phyloP scores from a whole-genome alignment of 768 basidiomycete species.

The Suillus lakei region DNA sequence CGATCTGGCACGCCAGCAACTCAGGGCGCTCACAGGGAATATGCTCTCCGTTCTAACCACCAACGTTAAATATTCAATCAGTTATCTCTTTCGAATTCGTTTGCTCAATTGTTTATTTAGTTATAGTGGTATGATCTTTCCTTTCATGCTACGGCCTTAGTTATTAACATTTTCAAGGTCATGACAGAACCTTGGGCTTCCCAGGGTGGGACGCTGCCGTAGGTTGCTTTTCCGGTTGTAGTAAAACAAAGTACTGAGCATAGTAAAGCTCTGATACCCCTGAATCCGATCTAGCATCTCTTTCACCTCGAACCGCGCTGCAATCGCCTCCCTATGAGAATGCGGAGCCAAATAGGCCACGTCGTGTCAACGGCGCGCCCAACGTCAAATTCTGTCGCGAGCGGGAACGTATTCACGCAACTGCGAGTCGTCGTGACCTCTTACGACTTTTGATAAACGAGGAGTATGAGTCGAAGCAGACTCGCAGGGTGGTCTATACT shows the following conservation, averaged over 20 bases:
- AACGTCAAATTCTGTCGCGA: constrained; percentile 37
- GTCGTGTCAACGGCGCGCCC: constrained; percentile 32
- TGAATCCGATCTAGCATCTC: constrained; percentile 31
- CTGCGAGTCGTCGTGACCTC: constrained; percentile 33
- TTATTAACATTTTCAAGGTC: constrained; percentile 7
- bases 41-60: constrained; percentile 3
- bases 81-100: constrained; percentile 2
- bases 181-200: constrained; percentile 33
- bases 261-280: constrained; percentile 20
- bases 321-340: constrained; percentile 32
- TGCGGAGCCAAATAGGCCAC: constrained; percentile 1
- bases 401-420: constrained; percentile 38
- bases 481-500: constrained; percentile 41
- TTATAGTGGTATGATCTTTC: not conserved
- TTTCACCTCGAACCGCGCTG: constrained; percentile 33
- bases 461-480: constrained; percentile 44
- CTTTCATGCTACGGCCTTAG: not conserved
- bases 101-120: not conserved
- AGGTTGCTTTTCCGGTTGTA: constrained; percentile 16
- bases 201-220: constrained; percentile 20
- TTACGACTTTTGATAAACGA: constrained; percentile 41
- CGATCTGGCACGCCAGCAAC: constrained; percentile 7
- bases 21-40: constrained; percentile 1
- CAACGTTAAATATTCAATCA: constrained; percentile 4
- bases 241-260: constrained; percentile 7